Evolutionary conservation across 139 green algal genomes (phyloP), one percentile per base, ranked within the genome.

Genomic region (Coelastrella sp.): DNA sequence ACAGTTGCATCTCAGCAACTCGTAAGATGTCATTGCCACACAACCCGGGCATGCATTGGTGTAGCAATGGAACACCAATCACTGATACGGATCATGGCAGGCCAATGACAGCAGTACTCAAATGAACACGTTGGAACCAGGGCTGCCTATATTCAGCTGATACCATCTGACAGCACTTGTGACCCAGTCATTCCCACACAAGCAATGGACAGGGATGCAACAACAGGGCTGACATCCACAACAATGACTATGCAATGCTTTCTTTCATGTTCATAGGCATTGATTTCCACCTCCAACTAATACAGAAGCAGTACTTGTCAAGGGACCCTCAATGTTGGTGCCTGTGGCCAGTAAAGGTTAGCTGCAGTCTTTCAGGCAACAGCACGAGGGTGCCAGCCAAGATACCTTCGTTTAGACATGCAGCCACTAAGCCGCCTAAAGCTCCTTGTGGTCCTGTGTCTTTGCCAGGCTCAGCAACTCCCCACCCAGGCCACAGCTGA

Each of bases 401-500:
- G 32, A 47, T 47, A 47, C 32, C 32, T 47, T 47, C 32, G 32
- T 47, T 47, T 47, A 47, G 64, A 71, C 4, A 71, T 5, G 64
- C 16, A 20, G 64, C 64, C 64, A 71, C 32, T 47, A 47, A 47
- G 32, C 64, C 7, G 17, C 7, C 17, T 76, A 4, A 8, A 10
- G 68, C 3, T 32, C 6, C 17, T 76, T 22, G 5, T n/a, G 16
- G 16, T 22, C 16, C 17, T 23, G 5, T 22, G 7, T n/a, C 68
- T 8, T 17, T 32, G 68, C 17, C 8, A 32, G 13, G n/a, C 17
- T 56, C 73, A 90, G 85, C 85, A 90, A 73, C 17, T 90, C 85
- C 22, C 85, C 85, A 68, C 85, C n/a, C 7, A 90, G 73, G 11
- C 85, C 85, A 68, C 71, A 75, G 13, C 19, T 61, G 57, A 90